phyloP scores from a whole-genome alignment of 2,329 filamentous ascomycete species.

The Arthrobotrys sinensis region DNA sequence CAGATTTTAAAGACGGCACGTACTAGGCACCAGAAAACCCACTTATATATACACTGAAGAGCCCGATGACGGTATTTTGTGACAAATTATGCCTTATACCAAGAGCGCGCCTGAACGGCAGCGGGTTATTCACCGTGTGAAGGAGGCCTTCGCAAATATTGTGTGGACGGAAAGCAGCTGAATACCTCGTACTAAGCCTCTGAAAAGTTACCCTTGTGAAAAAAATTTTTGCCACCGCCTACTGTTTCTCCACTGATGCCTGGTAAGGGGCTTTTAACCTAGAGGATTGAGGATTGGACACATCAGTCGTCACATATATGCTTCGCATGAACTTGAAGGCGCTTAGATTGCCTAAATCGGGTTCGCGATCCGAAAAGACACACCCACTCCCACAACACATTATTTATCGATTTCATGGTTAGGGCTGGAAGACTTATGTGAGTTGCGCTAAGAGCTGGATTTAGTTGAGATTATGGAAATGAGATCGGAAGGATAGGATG shows the following conservation, averaged over 20 bases:
- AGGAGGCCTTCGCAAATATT: background rate
- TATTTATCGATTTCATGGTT: background rate
- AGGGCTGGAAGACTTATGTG: too few relatives aligned
- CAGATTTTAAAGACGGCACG: background rate
- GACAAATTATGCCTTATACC: slow-evolving; percentile 8
- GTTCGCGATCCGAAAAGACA: background rate
- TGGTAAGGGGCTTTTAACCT: background rate
- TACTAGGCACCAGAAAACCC: background rate
- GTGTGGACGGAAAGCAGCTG: background rate
- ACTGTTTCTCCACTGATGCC: slow-evolving; percentile 11
- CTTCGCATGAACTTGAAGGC: slow-evolving; percentile 28
- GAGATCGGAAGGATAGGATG: background rate
- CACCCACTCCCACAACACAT: slow-evolving; percentile 2
- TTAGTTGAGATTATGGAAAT: background rate
- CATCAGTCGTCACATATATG: slow-evolving; percentile 14
- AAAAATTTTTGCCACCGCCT: background rate
- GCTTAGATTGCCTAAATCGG: background rate
- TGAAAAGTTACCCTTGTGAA: background rate
- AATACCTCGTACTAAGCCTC: background rate
- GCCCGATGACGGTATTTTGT: background rate
- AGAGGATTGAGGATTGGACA: slow-evolving; percentile 30
- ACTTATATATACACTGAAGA: background rate
- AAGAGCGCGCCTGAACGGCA: background rate
- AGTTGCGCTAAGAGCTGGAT: too few relatives aligned
- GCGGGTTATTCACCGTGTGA: background rate